Evolutionary conservation across 2,329 filamentous ascomycete species (phyloP), one percentile per base, ranked within the genome.

Genomic region (Penicillium sp.): DNA sequence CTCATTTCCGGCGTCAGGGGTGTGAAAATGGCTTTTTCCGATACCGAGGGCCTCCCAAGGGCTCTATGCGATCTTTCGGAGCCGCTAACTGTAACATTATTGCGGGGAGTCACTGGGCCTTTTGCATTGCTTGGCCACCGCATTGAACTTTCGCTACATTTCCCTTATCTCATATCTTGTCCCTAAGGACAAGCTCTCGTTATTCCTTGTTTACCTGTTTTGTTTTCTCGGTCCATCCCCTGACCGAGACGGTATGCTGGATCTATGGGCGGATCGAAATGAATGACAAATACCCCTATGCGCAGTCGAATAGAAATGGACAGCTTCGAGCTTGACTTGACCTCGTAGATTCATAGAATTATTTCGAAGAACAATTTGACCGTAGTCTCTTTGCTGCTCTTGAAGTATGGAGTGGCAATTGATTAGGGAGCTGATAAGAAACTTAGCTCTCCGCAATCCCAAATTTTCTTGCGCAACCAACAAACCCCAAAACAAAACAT

Each of bases 41-140:
- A 52, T 50, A 50, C 50, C 42, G 44, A 40, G 40, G 46, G 42
- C 39, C 27, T 51, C 45, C 44, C 35, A 53, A 55, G 40, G 53
- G 42, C 32, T 50, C 48, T 49, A 45, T 41, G 38, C 27, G 38
- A 47, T 44, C 44, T 50, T 43, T 45, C 9, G 31, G 27, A 29
- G 38, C 60, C 54, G 54, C 52, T 64, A 60, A 61, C 61, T 66
- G 67, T 69, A 69, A 66, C 69, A 64, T 56, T 67, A 68, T 63
- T 58, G 54, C 39, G 47, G 47, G 42, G 53, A 45, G 42, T 29
- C 33, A 33, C 40, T 47, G 15, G 47, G 27, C 33, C 32, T 39
- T 45, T 39, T 50, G 29, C 44, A 43, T 54, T 29, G 42, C 20
- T 50, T 51, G 37, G 29, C 28, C 33, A 42, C 40, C 40, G 20